Percentiles rank a stretch among this genome's conserved stretches.
Conservation (phyloP, 1,284 basidiomycete genomes). For the Malassezia yamatoensis region DNA sequence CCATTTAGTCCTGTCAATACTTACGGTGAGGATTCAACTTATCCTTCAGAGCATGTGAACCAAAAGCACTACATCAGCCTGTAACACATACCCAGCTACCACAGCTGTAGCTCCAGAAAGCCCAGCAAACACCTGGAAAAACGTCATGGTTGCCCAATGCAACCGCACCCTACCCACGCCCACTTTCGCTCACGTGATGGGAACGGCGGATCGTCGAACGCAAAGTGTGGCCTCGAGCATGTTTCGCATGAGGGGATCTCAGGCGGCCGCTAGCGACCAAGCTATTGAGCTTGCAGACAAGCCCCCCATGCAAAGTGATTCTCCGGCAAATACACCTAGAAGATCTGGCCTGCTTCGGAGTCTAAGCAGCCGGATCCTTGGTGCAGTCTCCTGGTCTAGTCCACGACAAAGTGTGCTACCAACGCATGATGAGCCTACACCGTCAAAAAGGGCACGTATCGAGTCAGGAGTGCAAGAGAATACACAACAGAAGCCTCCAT, state of each 20-base stretch:
- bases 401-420: not conserved
- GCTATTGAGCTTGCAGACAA: constrained; percentile 1
- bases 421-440: constrained; percentile 1
- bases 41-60: constrained; percentile 38
- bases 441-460: not conserved
- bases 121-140: constrained; percentile 4
- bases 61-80: constrained; percentile 25
- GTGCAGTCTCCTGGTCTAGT: constrained; percentile 5
- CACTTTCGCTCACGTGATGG: constrained; percentile 1
- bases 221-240: constrained; percentile 1
- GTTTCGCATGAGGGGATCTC: not conserved
- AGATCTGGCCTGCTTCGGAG: constrained; percentile 9
- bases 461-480: not conserved
- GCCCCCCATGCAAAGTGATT: not conserved
- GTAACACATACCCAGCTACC: constrained; percentile 9
- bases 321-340: not conserved
- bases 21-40: constrained; percentile 34
- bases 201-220: not conserved
- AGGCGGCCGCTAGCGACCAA: not conserved
- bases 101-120: constrained; percentile 16
- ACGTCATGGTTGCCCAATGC: constrained; percentile 2
- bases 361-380: constrained; percentile 1
- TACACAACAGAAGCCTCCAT: not conserved
- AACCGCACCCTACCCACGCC: not conserved
- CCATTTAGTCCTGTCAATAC: constrained; percentile 4